Conservation (phyloP, 805 yeast genomes). For the Pichia heedii region DNA sequence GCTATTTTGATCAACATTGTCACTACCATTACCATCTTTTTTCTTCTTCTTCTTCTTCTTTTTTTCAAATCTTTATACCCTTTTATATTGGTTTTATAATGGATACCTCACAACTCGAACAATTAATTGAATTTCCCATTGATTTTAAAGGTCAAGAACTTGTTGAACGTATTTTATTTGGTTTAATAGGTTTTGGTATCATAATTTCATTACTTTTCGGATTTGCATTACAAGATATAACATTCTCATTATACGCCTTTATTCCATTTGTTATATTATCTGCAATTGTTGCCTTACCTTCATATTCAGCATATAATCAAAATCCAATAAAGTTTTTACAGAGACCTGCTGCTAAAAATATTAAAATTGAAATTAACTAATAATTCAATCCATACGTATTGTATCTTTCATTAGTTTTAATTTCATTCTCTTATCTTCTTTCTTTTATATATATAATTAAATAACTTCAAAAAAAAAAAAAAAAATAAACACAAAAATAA, state of each 20-base stretch:
- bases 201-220: constrained; percentile 41
- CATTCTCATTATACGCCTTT: constrained; percentile 31
- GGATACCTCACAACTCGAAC: constrained; percentile 14
- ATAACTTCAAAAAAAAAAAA: neutral
- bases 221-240: constrained; percentile 36
- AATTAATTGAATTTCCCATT: constrained; percentile 24
- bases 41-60: too few species aligned
- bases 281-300: constrained; percentile 39
- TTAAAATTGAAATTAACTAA: constrained; percentile 9
- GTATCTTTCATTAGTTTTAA: neutral
- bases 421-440: neutral
- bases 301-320: constrained; percentile 48
- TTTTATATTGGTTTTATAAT: constrained; percentile 3
- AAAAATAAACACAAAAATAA: neutral
- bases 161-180: constrained; percentile 27
- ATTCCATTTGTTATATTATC: constrained; percentile 27
- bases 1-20: too few species aligned
- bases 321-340: constrained; percentile 41
- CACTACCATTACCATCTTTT: too few species aligned
- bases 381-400: neutral
- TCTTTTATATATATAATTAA: neutral
- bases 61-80: too few species aligned
- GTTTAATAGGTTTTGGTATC: constrained; percentile 25
- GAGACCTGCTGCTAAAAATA: constrained; percentile 6
- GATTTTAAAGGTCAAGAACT: constrained; percentile 48